Evolutionary conservation across 1,284 basidiomycete genomes (phyloP).

Genomic region (Porogramme epimiltina): DNA sequence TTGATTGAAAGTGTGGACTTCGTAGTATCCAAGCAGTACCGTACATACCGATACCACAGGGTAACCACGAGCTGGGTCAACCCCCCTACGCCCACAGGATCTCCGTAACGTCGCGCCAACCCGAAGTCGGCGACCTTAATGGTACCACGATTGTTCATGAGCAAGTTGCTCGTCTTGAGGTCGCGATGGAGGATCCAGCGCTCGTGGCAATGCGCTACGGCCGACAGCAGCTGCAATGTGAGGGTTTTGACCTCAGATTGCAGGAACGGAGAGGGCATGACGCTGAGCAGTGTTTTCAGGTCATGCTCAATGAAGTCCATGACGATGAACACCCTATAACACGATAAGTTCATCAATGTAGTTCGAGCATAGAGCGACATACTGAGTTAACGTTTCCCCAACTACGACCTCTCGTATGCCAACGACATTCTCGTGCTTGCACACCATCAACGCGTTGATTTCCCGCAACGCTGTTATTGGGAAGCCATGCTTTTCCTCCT

Average conservation of each 20-base stretch:
- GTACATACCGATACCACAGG: slow-evolving; percentile 92
- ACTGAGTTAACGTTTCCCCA: slow-evolving; percentile 99
- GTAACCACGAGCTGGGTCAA: slow-evolving; percentile 98
- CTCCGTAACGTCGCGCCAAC: slow-evolving; percentile 92
- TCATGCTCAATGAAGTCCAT: slow-evolving; percentile 99
- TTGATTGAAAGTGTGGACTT: slow-evolving; percentile 19
- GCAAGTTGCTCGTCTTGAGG: slow-evolving; percentile 94
- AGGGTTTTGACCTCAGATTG: slow-evolving; percentile 98
- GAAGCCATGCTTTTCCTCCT: slow-evolving; percentile 97
- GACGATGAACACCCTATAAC: slow-evolving; percentile 89
- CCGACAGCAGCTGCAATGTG: slow-evolving; percentile 92
- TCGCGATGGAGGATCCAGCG: slow-evolving; percentile 99
- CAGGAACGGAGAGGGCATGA: slow-evolving; percentile 94
- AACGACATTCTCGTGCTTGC: slow-evolving; percentile 94
- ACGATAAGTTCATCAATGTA: not conserved
- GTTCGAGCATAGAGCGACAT: slow-evolving; percentile 35
- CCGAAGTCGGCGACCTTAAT: slow-evolving; percentile 99
- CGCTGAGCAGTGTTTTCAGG: slow-evolving; percentile 90
- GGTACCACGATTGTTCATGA: slow-evolving; percentile 98
- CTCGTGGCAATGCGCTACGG: slow-evolving; percentile 89
- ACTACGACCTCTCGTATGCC: slow-evolving; percentile 96
- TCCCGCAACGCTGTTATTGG: slow-evolving; percentile 97
- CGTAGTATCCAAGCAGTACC: slow-evolving; percentile 7
- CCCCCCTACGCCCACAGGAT: slow-evolving; percentile 89
- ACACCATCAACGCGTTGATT: slow-evolving; percentile 92